These are phyloP conservation scores for Penicillium crustosum DNA, from an alignment of 2,329 filamentous ascomycete genomes.

Conservation along the genomic window DNA sequence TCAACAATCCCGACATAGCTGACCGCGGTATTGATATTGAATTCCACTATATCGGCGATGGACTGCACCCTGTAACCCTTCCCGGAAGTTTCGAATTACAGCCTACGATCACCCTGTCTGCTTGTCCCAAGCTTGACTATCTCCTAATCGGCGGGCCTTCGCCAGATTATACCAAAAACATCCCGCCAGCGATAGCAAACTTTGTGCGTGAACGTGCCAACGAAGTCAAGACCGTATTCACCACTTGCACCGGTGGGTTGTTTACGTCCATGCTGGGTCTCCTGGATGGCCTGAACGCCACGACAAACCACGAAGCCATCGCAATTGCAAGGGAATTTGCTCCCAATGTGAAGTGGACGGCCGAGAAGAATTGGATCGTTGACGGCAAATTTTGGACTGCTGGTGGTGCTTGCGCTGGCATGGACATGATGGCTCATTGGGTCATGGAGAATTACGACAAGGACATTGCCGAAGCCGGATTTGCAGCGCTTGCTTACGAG, in stretches of 20 bases:
- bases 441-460: neutral
- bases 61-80: neutral
- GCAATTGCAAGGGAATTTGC: neutral
- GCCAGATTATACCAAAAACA: neutral
- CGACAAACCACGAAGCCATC: neutral
- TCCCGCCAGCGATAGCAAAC: neutral
- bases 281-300: neutral
- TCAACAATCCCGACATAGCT: neutral
- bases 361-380: neutral
- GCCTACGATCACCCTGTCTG: neutral
- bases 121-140: neutral
- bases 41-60: neutral
- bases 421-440: slow-evolving; percentile 5
- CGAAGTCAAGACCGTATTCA: neutral
- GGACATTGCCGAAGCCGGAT: neutral
- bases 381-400: slow-evolving; percentile 2
- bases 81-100: neutral
- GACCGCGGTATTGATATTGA: slow-evolving; percentile 1
- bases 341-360: slow-evolving; percentile 2
- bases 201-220: neutral
- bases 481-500: neutral
- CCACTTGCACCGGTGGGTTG: neutral
- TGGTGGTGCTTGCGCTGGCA: neutral
- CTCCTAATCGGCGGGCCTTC: neutral
- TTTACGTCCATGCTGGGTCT: neutral